Evolutionary conservation across 2,329 filamentous ascomycete species (phyloP).

Genomic region (Trichoderma sp.): DNA sequence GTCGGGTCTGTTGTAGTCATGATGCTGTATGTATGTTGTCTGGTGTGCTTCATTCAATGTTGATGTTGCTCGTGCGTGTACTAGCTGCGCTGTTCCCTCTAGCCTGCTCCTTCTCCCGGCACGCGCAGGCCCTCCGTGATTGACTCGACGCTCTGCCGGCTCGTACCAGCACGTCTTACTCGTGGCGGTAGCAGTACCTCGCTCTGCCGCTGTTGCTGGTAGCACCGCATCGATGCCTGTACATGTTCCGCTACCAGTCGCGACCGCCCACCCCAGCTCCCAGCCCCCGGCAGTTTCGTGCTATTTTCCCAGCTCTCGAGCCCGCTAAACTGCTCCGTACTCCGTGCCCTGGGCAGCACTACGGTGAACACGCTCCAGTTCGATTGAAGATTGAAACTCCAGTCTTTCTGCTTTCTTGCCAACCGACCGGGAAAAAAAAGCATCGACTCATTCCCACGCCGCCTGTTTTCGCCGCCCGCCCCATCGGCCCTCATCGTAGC

Average conservation of each 20-base stretch:
- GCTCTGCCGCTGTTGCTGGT: neutral
- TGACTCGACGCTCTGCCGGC: neutral
- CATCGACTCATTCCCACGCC: conserved; percentile 4
- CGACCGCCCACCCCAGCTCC: neutral
- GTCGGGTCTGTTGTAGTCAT: neutral
- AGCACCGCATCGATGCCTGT: neutral
- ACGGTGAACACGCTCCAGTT: conserved; percentile 11
- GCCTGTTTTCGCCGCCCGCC: neutral
- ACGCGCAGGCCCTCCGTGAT: neutral
- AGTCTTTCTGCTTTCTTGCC: conserved; percentile 9
- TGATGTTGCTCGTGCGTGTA: neutral
- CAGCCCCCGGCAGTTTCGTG: conserved; percentile 6
- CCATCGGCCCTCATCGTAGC: neutral
- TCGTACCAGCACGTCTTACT: neutral
- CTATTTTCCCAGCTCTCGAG: conserved; percentile 1
- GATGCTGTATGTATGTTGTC: neutral
- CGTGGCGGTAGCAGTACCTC: neutral
- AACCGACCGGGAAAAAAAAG: conserved; percentile 7
- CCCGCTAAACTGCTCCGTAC: conserved; percentile 4
- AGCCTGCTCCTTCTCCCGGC: neutral
- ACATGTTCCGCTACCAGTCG: neutral
- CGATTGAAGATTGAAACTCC: conserved; percentile 7
- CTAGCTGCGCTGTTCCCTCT: neutral
- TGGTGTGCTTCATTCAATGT: too few relatives aligned
- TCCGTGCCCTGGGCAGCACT: conserved; percentile 16